Base-by-base conservation (phyloP, 2,329 filamentous ascomycete genomes). In the Corinectria fuckeliana region DNA sequence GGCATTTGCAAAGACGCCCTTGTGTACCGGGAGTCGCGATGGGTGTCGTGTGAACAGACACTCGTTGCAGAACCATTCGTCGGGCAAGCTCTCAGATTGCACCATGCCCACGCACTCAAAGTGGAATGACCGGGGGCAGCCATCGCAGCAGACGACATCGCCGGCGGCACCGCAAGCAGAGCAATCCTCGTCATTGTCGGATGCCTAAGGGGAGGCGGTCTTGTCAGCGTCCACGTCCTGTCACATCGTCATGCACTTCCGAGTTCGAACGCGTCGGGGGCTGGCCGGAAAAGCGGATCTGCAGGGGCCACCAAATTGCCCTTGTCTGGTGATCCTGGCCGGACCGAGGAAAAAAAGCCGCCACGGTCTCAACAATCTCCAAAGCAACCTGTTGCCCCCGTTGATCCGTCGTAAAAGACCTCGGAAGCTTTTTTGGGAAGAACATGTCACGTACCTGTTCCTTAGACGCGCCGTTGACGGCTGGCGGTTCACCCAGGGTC, bases 121-220 rank as follows among this genome's bases (percentile, higher is more conserved):
- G 77, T 98, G 95, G 77, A 96, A 97, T 5, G 93, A 92, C 66
- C 92, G 88, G 61, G 89, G 86, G 78, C 95, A 99, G 63, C 91
- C 91, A 78, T 98, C 95, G 76, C 95, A 99, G 78, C 93, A 97
- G 65, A 98, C 84, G 63, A 99, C 85, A 68, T 92, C 88, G 57
- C 94, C 94, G 66, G 87, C 90, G 64, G 90, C 91, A 71, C 89
- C 87, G 78, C 95, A 99, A 44, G 92, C 88, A 62, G 89, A 89
- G 80, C 94, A 99, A 72, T 90, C 90, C 75, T 98, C 94, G 75
- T 95, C 92, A 75, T 96, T 96, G 63, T 97, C 90, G 67, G 75
- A 72, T 28, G 66, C 67, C 76, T 78, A 58, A 18, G 53, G 51
- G 52, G n/a, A n/a, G n/a, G n/a, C n/a, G n/a, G 48, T 51, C 30